Conservation (phyloP, 2,329 filamentous ascomycete genomes). For the Fonsecaea nubica region DNA sequence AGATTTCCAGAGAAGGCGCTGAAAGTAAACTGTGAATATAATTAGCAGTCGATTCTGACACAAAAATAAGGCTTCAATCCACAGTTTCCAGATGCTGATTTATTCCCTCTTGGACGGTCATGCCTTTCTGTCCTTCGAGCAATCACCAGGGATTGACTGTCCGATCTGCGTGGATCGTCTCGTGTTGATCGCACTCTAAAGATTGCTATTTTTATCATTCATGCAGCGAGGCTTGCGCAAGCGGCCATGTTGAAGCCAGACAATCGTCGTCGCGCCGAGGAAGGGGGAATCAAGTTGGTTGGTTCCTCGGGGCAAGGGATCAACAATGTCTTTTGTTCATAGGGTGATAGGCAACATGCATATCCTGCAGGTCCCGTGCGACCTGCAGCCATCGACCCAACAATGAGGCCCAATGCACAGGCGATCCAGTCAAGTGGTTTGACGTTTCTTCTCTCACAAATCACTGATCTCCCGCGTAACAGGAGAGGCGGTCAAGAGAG, state of each 20-base stretch:
- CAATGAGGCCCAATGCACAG: slow-evolving; percentile 7
- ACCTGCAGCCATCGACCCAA: slow-evolving; percentile 10
- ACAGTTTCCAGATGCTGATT: not conserved
- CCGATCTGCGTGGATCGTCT: not conserved
- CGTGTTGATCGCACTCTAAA: not conserved
- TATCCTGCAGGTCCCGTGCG: slow-evolving; percentile 14
- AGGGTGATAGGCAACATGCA: slow-evolving; percentile 1
- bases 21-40: slow-evolving; percentile 49
- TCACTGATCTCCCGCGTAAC: slow-evolving; percentile 15
- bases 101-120: not conserved
- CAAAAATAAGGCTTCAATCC: not conserved
- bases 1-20: slow-evolving; percentile 58
- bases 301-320: not conserved
- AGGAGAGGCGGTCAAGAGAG: slow-evolving; percentile 20
- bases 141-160: not conserved
- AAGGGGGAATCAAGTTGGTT: slow-evolving; percentile 2
- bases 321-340: slow-evolving; percentile 3
- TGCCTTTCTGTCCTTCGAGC: not conserved
- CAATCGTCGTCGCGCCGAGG: not conserved
- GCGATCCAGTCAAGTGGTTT: slow-evolving; percentile 18
- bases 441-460: not conserved
- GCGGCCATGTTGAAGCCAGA: not conserved
- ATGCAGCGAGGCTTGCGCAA: not conserved
- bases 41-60: slow-evolving; percentile 15
- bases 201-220: slow-evolving; percentile 17